Conservation (phyloP, 1,284 basidiomycete genomes). For the Ceratobasidium sp. region DNA sequence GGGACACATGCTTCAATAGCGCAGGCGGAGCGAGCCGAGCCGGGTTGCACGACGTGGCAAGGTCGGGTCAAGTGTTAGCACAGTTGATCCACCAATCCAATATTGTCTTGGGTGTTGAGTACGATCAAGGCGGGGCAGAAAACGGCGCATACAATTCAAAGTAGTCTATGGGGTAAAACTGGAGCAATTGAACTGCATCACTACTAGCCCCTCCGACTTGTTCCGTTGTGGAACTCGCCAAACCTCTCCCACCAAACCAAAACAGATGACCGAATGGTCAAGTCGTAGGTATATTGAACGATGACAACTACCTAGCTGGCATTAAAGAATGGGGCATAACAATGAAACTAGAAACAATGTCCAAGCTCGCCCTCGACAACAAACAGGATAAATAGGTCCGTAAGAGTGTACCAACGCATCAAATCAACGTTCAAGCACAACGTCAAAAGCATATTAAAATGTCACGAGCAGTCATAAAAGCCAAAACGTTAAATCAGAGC, state of each 20-base stretch:
- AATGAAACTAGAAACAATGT: slow-evolving; percentile 30
- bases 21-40: background rate
- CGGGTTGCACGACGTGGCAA: background rate
- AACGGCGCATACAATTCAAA: background rate
- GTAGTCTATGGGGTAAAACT: too few species aligned
- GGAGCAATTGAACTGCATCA: too few species aligned
- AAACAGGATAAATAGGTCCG: slow-evolving; percentile 25
- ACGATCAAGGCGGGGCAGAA: background rate
- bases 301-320: slow-evolving; percentile 20
- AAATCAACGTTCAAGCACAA: slow-evolving; percentile 25
- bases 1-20: background rate
- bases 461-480: slow-evolving; percentile 8
- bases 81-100: slow-evolving; percentile 8
- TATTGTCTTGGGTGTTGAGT: background rate
- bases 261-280: background rate
- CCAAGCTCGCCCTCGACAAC: slow-evolving; percentile 30
- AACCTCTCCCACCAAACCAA: background rate
- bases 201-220: background rate
- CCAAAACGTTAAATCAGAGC: slow-evolving; percentile 14
- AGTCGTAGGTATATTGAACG: slow-evolving; percentile 5
- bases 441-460: slow-evolving; percentile 10
- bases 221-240: background rate
- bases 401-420: background rate
- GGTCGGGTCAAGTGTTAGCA: background rate
- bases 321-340: slow-evolving; percentile 34